Evolutionary conservation across 345 rosid species (phyloP), one percentile per base, ranked within the genome.

Genomic region (Populus tremula): DNA sequence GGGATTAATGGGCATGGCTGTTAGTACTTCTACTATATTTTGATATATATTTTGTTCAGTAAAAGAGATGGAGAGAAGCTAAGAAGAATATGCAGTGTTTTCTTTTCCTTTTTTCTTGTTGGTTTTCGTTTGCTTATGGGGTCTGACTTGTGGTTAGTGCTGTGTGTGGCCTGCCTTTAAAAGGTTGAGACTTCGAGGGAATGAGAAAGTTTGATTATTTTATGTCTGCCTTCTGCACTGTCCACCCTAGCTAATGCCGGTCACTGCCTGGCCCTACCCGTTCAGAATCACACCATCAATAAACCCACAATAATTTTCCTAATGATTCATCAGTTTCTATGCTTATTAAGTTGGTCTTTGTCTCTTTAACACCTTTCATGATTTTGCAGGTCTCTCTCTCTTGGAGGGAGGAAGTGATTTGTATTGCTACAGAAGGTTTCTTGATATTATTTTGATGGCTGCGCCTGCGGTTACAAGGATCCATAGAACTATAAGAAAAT

Each of bases 111-210:
- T 6, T 61, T 76, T 16, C 61, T 39, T 41, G 47, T 43, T 43
- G 47, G 14, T 43, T 50, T 66, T 13, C 2, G 68, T 27, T 67
- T 36, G 39, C 23, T 65, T 54, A 38, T 67, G 25, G 69, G 56
- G 47, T 67, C 62, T 73, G 69, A 59, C 69, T 70, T 75, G 70
- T 38, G 69, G 33, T 67, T 31, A 76, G 78, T 68, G 78, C 65
- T 64, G 54, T 54, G 41, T 12, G 36, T 69, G 50, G 38, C 11
- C 14, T 8, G 71, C 18, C 47, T 62, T 62, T 23, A 5, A 63
- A 71, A 29, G 62, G 16, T 53, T 23, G 77, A 43, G 59, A 29
- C 59, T 50, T 10, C 12, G 35, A 41, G 36, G 36, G 36, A 69
- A 49, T 39, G 76, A 75, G 77, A 77, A 69, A 71, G 69, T 33